Evolutionary conservation across 441 rosid species (phyloP).

Genomic region (Mallotus repandus): DNA sequence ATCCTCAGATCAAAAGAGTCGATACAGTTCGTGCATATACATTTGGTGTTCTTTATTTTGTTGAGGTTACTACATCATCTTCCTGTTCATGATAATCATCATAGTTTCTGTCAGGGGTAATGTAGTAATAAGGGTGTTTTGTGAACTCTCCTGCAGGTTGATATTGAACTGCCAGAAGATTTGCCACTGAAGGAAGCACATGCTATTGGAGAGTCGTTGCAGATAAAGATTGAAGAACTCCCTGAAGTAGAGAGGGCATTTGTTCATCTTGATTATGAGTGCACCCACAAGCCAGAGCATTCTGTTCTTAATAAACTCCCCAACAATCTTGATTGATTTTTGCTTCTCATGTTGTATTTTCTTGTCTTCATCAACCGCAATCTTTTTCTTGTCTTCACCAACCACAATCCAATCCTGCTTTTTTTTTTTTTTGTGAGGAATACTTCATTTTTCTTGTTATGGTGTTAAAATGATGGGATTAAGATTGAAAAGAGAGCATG

Average conservation of each 20-base stretch:
- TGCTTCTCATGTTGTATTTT: neutral
- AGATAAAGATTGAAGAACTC: conserved; percentile 72
- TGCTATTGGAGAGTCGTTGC: conserved; percentile 71
- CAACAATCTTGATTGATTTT: conserved; percentile 15
- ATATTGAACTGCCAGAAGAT: conserved; percentile 80
- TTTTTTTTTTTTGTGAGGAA: neutral
- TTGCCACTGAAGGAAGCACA: conserved; percentile 76
- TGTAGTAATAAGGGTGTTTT: too few relatives aligned
- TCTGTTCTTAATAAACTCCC: conserved; percentile 61
- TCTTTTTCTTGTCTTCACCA: neutral
- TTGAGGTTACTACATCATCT: conserved; percentile 43
- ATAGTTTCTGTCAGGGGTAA: too few relatives aligned
- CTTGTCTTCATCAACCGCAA: neutral
- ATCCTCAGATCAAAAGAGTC: conserved; percentile 50
- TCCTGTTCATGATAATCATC: neutral
- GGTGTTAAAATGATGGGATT: neutral
- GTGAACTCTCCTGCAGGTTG: conserved; percentile 44
- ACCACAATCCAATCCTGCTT: neutral
- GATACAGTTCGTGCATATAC: conserved; percentile 84
- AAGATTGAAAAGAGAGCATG: conserved; percentile 4
- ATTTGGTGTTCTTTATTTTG: conserved; percentile 78
- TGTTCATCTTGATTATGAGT: conserved; percentile 85
- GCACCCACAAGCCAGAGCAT: conserved; percentile 89
- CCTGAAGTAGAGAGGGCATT: conserved; percentile 86
- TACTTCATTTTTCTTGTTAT: neutral